Evolutionary conservation across 495 filamentous ascomycete species (phyloP).

Genomic region (Hyaloscypha hepaticicola): DNA sequence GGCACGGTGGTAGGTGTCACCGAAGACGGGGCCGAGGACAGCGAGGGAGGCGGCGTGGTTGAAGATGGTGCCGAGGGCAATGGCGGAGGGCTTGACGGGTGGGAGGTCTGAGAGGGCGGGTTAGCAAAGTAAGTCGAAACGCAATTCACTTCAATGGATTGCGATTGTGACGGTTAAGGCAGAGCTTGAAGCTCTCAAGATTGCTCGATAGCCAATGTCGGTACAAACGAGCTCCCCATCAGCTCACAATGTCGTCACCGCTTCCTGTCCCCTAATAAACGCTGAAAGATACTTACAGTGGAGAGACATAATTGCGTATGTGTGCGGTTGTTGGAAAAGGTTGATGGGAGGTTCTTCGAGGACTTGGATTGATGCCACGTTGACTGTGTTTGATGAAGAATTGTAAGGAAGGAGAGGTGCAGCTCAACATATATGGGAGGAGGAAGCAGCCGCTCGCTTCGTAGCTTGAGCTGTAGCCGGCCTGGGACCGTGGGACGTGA

Average conservation of each 20-base stretch:
- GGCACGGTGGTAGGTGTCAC: slow-evolving; percentile 91
- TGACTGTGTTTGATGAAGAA: slow-evolving; percentile 8
- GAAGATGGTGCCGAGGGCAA: slow-evolving; percentile 93
- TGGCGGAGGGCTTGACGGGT: slow-evolving; percentile 95
- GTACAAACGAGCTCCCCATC: slow-evolving; percentile 4
- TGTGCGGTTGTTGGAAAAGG: slow-evolving; percentile 27
- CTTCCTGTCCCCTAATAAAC: background rate
- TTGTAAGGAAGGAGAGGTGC: slow-evolving; percentile 22
- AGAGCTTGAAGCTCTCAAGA: background rate
- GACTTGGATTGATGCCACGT: slow-evolving; percentile 25
- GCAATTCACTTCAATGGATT: background rate
- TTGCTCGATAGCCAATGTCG: background rate
- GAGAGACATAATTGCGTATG: slow-evolving; percentile 52
- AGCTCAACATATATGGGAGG: slow-evolving; percentile 14
- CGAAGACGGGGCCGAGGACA: slow-evolving; percentile 86
- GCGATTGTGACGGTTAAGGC: background rate
- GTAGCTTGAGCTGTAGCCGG: slow-evolving; percentile 4
- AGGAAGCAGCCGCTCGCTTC: background rate
- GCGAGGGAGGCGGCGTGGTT: slow-evolving; percentile 81
- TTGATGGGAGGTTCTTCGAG: slow-evolving; percentile 29
- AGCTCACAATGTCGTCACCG: slow-evolving; percentile 22
- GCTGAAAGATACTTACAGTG: slow-evolving; percentile 46
- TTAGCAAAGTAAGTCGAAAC: background rate
- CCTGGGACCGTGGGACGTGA: background rate
- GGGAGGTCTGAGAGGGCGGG: slow-evolving; percentile 66